These are phyloP conservation scores for Astrothelium macrocarpum DNA, from an alignment of 495 filamentous ascomycete species.

Conservation along the genomic window DNA sequence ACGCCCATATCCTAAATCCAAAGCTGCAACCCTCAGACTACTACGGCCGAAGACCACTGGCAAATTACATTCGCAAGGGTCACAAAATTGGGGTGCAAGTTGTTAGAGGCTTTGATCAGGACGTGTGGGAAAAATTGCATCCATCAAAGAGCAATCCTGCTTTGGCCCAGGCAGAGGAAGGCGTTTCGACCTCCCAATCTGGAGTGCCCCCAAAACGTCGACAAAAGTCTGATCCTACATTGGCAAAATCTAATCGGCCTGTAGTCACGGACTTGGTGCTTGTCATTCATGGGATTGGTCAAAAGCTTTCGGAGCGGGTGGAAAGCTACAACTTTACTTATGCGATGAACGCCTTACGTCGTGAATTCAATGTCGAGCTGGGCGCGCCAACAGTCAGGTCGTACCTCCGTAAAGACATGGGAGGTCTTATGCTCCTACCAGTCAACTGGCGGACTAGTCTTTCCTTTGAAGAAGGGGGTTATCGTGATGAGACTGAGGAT, in stretches of 20 bases:
- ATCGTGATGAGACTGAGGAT: conserved; percentile 39
- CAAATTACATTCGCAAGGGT: conserved; percentile 71
- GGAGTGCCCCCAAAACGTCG: conserved; percentile 24
- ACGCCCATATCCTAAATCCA: conserved; percentile 72
- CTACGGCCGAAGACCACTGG: conserved; percentile 64
- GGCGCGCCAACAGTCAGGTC: conserved; percentile 61
- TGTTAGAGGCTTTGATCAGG: conserved; percentile 73
- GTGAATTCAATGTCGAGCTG: conserved; percentile 76
- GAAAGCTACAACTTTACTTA: conserved; percentile 97
- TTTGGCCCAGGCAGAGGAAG: conserved; percentile 41
- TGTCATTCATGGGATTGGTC: conserved; percentile 90
- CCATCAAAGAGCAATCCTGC: conserved; percentile 44
- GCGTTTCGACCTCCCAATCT: conserved; percentile 30
- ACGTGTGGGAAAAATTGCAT: conserved; percentile 66
- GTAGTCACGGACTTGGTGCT: conserved; percentile 79
- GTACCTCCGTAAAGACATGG: conserved; percentile 59
- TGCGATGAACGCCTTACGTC: conserved; percentile 82
- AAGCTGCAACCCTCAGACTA: conserved; percentile 71
- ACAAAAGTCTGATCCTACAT: conserved; percentile 28
- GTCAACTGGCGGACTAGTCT: conserved; percentile 84
- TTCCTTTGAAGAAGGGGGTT: conserved; percentile 67
- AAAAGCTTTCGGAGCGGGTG: conserved; percentile 90
- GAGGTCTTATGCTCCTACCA: conserved; percentile 65
- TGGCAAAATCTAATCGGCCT: conserved; percentile 51
- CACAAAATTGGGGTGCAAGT: conserved; percentile 74